These are phyloP conservation scores for Yamadazyma nakazawae DNA, from an alignment of 805 yeast species.

Conservation along the genomic window DNA sequence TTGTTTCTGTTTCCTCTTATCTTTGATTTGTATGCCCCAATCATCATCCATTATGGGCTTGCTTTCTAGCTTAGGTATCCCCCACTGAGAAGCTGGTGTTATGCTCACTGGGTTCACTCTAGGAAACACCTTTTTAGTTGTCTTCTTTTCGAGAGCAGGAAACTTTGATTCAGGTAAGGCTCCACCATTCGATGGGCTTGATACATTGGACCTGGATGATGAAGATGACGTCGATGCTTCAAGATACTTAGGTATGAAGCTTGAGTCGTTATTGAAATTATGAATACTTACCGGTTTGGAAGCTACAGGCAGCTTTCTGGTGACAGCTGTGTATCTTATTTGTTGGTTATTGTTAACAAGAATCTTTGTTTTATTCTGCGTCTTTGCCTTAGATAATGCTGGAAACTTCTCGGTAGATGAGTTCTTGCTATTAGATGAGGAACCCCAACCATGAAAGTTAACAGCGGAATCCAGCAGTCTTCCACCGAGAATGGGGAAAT, in stretches of 20 bases:
- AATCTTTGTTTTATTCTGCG: slow-evolving; percentile 10
- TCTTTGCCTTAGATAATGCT: slow-evolving; percentile 28
- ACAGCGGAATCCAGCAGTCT: slow-evolving; percentile 4
- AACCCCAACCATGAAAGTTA: slow-evolving; percentile 27
- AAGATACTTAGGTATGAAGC: slow-evolving; percentile 32
- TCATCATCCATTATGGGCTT: slow-evolving; percentile 6
- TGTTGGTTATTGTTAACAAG: slow-evolving; percentile 21
- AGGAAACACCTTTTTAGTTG: slow-evolving; percentile 42
- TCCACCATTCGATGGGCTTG: slow-evolving; percentile 17
- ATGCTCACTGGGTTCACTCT: slow-evolving; percentile 49
- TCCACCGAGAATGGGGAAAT: slow-evolving; percentile 50
- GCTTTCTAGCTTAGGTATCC: slow-evolving; percentile 7
- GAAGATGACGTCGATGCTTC: slow-evolving; percentile 19
- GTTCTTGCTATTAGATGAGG: slow-evolving; percentile 9
- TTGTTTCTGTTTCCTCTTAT: slow-evolving; percentile 11
- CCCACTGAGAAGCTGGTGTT: slow-evolving; percentile 20
- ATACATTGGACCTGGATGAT: slow-evolving; percentile 12
- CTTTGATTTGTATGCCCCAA: slow-evolving; percentile 13
- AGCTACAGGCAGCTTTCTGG: slow-evolving; percentile 12
- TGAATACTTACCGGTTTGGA: slow-evolving; percentile 12
- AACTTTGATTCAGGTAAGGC: slow-evolving; percentile 27
- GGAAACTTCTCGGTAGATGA: slow-evolving; percentile 30
- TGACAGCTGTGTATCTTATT: slow-evolving; percentile 34
- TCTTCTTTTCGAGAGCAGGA: slow-evolving; percentile 48
- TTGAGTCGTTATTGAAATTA: slow-evolving; percentile 17